These are phyloP conservation scores for Exophiala mesophila DNA, from an alignment of 2,329 filamentous ascomycete species.

Conservation along the genomic window DNA sequence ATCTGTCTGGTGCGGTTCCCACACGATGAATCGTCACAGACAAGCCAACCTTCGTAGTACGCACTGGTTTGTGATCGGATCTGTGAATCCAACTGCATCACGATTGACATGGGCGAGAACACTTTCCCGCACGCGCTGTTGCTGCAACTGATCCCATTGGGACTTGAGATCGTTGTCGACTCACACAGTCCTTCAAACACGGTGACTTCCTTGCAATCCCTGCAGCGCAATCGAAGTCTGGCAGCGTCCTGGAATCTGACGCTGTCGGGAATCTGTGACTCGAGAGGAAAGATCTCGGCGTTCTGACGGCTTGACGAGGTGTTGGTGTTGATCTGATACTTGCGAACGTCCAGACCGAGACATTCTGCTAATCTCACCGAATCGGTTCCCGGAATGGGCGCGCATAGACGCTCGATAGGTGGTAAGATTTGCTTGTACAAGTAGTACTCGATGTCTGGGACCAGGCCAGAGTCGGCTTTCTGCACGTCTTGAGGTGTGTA, in stretches of 20 bases:
- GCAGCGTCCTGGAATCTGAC: conserved; percentile 80
- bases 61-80: conserved; percentile 70
- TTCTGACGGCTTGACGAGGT: conserved; percentile 50
- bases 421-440: conserved; percentile 97
- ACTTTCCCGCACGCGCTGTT: conserved; percentile 56
- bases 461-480: conserved; percentile 68
- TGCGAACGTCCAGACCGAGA: conserved; percentile 81
- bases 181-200: conserved; percentile 70
- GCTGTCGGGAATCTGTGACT: conserved; percentile 88
- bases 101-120: conserved; percentile 66
- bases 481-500: conserved; percentile 80
- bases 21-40: conserved; percentile 85
- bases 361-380: conserved; percentile 86
- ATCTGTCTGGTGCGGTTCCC: conserved; percentile 84
- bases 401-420: conserved; percentile 93
- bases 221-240: conserved; percentile 72
- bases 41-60: conserved; percentile 90
- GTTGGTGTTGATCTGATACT: conserved; percentile 69
- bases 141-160: conserved; percentile 70
- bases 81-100: conserved; percentile 81
- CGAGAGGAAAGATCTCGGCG: conserved; percentile 79
- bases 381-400: conserved; percentile 90
- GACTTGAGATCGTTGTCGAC: conserved; percentile 58
- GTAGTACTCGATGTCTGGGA: conserved; percentile 95
- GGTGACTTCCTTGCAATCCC: conserved; percentile 67